Evolutionary conservation across 768 basidiomycete species (phyloP), one percentile per base, ranked within the genome.

Genomic region (Xanthoconium stramineum): DNA sequence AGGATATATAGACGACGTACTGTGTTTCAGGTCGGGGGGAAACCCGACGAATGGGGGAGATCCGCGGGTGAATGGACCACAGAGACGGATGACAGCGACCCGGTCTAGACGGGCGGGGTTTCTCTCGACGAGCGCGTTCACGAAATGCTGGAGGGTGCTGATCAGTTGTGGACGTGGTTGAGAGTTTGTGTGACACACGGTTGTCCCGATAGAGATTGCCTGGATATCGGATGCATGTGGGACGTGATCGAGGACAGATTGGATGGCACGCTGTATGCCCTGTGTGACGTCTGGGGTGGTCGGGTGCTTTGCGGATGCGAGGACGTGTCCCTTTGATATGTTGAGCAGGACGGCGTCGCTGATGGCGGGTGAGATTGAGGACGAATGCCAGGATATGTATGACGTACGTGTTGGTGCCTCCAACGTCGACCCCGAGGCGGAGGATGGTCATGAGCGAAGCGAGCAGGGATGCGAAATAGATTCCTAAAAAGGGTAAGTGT

Each of bases 71-170:
- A 82, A 85, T 0, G 82, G 82, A 5, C 80, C 82, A 45, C 82
- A 83, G 8, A 88, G 75, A 53, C 86, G 79, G 47, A 88, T 75
- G 37, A 87, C 83, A 0, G 83, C 86, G 0, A 88, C 85, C 45
- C 79, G 79, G 44, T 78, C 75, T 14, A 87, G 69, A n/a, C 80
- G 74, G 3, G 75, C 58, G 6, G 77, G 69, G 65, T 86, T 80
- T 28, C 77, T 66, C 69, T 86, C 83, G 17, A 87, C 74, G 3
- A 88, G 78, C 1, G 83, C 83, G 58, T 87, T 83, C 28, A 83
- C 74, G 55, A 83, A 83, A 63, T 81, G 79, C 74, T 78, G 20
- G 19, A 30, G 19, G 8, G 5, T 15, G 14, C 1, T 50, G 19
- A 59, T 2, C 9, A 29, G 9, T n/a, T n/a, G n/a, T n/a, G 32